These are phyloP conservation scores for Lachnellula arida DNA, from an alignment of 2,329 filamentous ascomycete genomes.

Conservation along the genomic window DNA sequence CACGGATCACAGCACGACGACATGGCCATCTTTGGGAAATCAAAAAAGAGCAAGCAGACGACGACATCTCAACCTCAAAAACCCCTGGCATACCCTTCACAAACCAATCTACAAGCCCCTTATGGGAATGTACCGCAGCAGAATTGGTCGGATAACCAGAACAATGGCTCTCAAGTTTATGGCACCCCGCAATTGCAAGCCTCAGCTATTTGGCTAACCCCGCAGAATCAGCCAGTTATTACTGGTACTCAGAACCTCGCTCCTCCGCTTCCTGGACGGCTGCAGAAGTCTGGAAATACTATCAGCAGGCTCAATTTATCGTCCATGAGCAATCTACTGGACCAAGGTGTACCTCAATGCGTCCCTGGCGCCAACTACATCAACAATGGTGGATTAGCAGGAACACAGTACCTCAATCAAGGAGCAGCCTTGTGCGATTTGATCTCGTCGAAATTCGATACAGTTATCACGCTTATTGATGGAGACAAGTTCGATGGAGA, in stretches of 20 bases:
- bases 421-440: constrained; percentile 50
- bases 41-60: constrained; percentile 21
- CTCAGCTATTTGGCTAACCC: constrained; percentile 5
- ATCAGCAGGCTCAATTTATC: constrained; percentile 22
- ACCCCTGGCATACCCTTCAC: constrained; percentile 6
- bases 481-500: constrained; percentile 49
- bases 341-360: constrained; percentile 33
- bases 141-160: constrained; percentile 11
- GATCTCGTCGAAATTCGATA: constrained; percentile 58
- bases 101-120: not conserved
- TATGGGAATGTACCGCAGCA: constrained; percentile 10
- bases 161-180: constrained; percentile 11
- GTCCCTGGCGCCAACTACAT: constrained; percentile 34
- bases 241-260: constrained; percentile 11
- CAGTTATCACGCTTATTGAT: constrained; percentile 69
- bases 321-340: constrained; percentile 32
- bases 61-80: constrained; percentile 8
- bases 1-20: not conserved
- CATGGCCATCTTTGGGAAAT: constrained; percentile 29
- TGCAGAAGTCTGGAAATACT: constrained; percentile 8
- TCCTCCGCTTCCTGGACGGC: constrained; percentile 16
- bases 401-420: constrained; percentile 42
- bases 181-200: constrained; percentile 10
- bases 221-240: constrained; percentile 13
- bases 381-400: constrained; percentile 40